Conservation (phyloP, 2,329 filamentous ascomycete species). For the Apiospora aurea region DNA sequence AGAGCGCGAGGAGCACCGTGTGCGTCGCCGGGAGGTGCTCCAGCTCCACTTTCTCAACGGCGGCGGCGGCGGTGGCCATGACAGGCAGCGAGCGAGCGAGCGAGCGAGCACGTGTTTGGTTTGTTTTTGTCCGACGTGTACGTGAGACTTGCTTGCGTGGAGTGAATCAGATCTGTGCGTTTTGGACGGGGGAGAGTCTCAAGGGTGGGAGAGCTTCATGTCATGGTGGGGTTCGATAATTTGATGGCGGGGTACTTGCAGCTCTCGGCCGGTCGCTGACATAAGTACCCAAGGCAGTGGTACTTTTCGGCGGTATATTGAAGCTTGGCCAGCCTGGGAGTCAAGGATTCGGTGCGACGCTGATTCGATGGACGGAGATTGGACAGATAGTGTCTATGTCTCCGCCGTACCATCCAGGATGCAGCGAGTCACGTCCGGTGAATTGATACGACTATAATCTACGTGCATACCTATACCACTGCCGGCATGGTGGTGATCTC, state of each 20-base stretch:
- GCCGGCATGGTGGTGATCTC: background rate
- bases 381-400: background rate
- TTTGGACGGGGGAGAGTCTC: background rate
- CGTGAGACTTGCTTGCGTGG: background rate
- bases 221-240: constrained; percentile 1
- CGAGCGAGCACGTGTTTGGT: background rate
- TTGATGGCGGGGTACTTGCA: constrained; percentile 21
- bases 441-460: background rate
- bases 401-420: background rate
- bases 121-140: background rate
- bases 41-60: constrained; percentile 71
- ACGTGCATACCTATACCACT: background rate
- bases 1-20: constrained; percentile 76
- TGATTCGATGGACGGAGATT: background rate
- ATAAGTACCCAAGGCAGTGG: background rate
- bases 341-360: background rate
- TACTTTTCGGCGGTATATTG: background rate
- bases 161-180: constrained; percentile 14
- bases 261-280: background rate
- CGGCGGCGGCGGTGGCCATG: constrained; percentile 41
- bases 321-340: background rate
- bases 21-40: constrained; percentile 76
- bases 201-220: background rate
- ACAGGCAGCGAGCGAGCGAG: background rate
- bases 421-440: background rate